Conservation (phyloP, 2,329 filamentous ascomycete genomes). For the Laburnicola sp. region DNA sequence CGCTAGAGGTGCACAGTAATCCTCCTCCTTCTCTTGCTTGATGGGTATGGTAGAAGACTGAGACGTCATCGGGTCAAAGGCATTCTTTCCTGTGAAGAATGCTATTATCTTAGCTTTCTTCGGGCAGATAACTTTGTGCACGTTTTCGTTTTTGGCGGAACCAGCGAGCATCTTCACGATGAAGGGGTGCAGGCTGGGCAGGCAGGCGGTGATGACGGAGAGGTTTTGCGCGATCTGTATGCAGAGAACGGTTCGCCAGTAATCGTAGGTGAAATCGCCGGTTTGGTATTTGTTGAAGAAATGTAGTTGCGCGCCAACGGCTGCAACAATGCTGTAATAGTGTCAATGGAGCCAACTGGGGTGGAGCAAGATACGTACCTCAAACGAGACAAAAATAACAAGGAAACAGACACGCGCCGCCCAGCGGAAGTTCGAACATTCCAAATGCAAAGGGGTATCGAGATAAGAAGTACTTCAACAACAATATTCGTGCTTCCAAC, state of each 20-base stretch:
- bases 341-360: constrained; percentile 5
- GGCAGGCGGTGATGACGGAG: constrained; percentile 33
- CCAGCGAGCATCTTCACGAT: constrained; percentile 26
- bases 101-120: constrained; percentile 1
- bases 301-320: constrained; percentile 24
- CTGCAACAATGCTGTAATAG: constrained; percentile 26
- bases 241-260: constrained; percentile 27
- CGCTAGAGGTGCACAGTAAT: constrained; percentile 33
- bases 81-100: constrained; percentile 8
- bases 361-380: constrained; percentile 18
- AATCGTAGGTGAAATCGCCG: constrained; percentile 17
- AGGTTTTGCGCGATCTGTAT: constrained; percentile 36
- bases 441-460: constrained; percentile 35
- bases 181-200: constrained; percentile 32
- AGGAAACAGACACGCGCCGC: constrained; percentile 29
- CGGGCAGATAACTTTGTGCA: constrained; percentile 9
- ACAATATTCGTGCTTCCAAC: constrained; percentile 33
- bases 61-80: constrained; percentile 14
- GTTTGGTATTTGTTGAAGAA: constrained; percentile 25
- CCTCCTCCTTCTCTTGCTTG: constrained; percentile 13
- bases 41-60: constrained; percentile 17
- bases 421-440: constrained; percentile 26
- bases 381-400: constrained; percentile 27
- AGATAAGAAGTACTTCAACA: constrained; percentile 29
- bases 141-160: constrained; percentile 15